Percentiles rank a stretch among this genome's conserved stretches.
Conservation (phyloP, 208 protist species). For the Wallacemonas sp. region DNA sequence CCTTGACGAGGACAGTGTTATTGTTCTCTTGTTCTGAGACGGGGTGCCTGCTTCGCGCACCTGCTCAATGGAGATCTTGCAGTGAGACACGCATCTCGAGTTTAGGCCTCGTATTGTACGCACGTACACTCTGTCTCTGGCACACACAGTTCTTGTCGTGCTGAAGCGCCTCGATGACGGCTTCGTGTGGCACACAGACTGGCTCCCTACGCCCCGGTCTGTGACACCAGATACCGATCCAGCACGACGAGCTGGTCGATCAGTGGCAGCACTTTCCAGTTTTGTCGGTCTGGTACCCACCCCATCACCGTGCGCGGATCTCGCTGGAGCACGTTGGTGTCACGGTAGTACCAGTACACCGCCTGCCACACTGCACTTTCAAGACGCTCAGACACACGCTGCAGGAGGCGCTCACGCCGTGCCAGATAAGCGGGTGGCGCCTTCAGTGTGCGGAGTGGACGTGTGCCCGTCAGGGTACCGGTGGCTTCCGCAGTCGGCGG, state of each 20-base stretch:
- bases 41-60: too few species aligned
- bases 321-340: conserved; percentile 44
- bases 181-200: too few species aligned
- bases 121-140: too few species aligned
- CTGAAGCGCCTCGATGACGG: too few species aligned
- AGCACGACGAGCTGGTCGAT: conserved; percentile 78
- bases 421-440: conserved; percentile 21
- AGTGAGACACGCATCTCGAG: too few species aligned
- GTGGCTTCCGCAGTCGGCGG: not conserved
- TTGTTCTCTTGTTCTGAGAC: too few species aligned
- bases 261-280: conserved; percentile 65
- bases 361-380: conserved; percentile 22
- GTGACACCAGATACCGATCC: conserved; percentile 48
- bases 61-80: too few species aligned
- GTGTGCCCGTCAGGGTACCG: not conserved
- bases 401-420: conserved; percentile 34
- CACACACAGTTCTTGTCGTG: too few species aligned
- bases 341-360: conserved; percentile 75
- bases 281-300: conserved; percentile 55
- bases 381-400: conserved; percentile 24
- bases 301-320: conserved; percentile 50
- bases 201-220: not conserved
- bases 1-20: too few species aligned
- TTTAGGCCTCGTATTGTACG: too few species aligned
- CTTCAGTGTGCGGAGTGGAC: not conserved